Evolutionary conservation across 371 early-diverging fungal species (phyloP).

Genomic region (Mortierella sp.): DNA sequence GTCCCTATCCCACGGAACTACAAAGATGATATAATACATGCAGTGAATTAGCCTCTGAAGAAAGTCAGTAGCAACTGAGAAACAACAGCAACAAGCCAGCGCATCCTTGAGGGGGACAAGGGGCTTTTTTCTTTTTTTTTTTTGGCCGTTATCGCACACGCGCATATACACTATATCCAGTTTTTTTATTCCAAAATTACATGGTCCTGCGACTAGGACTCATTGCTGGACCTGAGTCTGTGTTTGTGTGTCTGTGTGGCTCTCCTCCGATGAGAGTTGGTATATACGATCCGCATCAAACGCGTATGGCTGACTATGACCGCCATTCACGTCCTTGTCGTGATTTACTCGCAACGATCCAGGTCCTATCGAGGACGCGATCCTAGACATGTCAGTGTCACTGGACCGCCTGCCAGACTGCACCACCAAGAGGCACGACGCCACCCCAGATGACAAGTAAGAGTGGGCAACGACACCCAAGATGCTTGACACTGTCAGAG

Average conservation of each 20-base stretch:
- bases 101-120: too few species aligned
- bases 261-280: background rate
- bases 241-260: background rate
- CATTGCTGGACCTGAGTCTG: conserved; percentile 7
- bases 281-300: conserved; percentile 17
- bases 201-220: conserved; percentile 14
- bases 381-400: conserved; percentile 2
- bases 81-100: too few species aligned
- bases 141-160: too few species aligned
- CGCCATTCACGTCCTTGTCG: conserved; percentile 16
- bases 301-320: conserved; percentile 2
- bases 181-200: background rate
- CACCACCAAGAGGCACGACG: conserved; percentile 34
- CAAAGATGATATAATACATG: too few species aligned
- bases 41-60: too few species aligned
- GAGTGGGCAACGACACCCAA: conserved; percentile 31
- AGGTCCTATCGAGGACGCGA: conserved; percentile 15
- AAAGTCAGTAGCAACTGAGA: too few species aligned
- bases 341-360: conserved; percentile 14
- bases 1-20: too few species aligned
- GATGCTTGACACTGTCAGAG: conserved; percentile 32
- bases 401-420: conserved; percentile 32
- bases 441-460: conserved; percentile 26
- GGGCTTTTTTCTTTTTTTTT: too few species aligned
- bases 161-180: too few species aligned